These are phyloP conservation scores for Quercus gilva DNA, from an alignment of 306 rosid species.

Conservation along the genomic window DNA sequence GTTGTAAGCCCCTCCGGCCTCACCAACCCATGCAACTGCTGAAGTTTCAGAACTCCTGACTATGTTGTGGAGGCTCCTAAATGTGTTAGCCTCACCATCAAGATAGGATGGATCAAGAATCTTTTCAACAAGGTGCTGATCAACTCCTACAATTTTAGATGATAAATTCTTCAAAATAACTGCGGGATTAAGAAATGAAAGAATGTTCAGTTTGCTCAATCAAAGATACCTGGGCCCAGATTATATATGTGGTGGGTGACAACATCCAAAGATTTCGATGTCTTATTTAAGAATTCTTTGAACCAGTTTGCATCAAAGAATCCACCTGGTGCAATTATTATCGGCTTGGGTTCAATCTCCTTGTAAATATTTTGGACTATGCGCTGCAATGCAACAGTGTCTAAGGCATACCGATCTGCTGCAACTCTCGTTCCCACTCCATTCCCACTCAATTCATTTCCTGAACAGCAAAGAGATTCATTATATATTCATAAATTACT, in stretches of 20 bases:
- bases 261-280: constrained; percentile 44
- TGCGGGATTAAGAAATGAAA: neutral
- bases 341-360: constrained; percentile 54
- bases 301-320: constrained; percentile 82
- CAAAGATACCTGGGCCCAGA: constrained; percentile 77
- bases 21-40: constrained; percentile 89
- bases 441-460: constrained; percentile 80
- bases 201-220: neutral
- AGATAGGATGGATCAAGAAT: constrained; percentile 72
- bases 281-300: constrained; percentile 47
- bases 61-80: constrained; percentile 50
- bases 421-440: constrained; percentile 71
- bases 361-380: constrained; percentile 49
- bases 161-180: constrained; percentile 3
- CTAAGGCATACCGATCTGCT: constrained; percentile 71
- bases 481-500: neutral
- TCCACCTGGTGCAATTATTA: constrained; percentile 86
- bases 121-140: constrained; percentile 52
- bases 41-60: constrained; percentile 47
- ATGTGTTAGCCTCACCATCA: constrained; percentile 51
- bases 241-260: constrained; percentile 84
- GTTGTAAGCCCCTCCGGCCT: constrained; percentile 93
- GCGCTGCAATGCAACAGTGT: constrained; percentile 45
- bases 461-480: constrained; percentile 30
- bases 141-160: constrained; percentile 55